Evolutionary conservation across 2,329 filamentous ascomycete genomes (phyloP), one percentile per base, ranked within the genome.

Genomic region (Aspergillus nomiae): DNA sequence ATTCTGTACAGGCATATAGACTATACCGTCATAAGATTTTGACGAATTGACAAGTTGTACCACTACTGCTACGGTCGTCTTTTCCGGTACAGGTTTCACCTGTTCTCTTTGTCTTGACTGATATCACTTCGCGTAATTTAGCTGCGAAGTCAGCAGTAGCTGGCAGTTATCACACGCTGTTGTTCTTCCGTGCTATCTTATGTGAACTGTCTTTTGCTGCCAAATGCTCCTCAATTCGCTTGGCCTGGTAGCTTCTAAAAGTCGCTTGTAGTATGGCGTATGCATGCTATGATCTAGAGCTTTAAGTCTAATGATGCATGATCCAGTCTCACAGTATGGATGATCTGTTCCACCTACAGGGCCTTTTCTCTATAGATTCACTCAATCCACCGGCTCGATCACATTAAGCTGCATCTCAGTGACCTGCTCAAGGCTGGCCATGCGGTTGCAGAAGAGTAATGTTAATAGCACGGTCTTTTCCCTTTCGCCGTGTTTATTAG

Each of bases 1-100:
- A 66, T 67, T 71, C 69, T 77, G 73, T 78, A 75, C 73, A 77
- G 73, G 74, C 73, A 76, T 73, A 78, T 78, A 78, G 76, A 78
- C 64, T 64, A 71, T 71, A 73, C 65, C 70, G 69, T 74, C 66
- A 57, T 67, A 67, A 68, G 68, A 70, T 71, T 70, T 72, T 73
- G 74, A 74, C 70, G 71, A 76, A 77, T 75, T 70, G 67, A 76
- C 71, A 74, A 77, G 71, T 73, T 78, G 74, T 77, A 78, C 70
- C 71, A 76, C 66, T 76, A 76, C 64, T 62, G 3, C 26, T 51
- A n/a, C 28, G 46, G 46, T 34, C 28, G 9, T 51, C 48, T 32
- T 32, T 32, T 14, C 11, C 9, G 16, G n/a, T 21, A 30, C 28
- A n/a, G 4, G 9, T 21, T 51, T 19, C 26, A 51, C 19, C 48